Evolutionary conservation across 1,139 yeast species (phyloP), one percentile per base, ranked within the genome.

Genomic region (Arxiozyma slooffiae): DNA sequence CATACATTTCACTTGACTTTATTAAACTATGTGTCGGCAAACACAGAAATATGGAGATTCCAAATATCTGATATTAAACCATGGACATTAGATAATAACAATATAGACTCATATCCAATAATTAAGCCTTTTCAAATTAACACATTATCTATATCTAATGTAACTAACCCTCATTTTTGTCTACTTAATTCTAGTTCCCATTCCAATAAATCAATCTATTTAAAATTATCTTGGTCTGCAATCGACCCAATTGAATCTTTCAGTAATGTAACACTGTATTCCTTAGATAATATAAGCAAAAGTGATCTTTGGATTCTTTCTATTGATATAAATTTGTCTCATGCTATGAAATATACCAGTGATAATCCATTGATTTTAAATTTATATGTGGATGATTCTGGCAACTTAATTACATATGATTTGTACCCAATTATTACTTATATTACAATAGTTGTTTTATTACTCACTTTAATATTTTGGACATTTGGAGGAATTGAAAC

Each of bases 211-310:
- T 40, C 37, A 17, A 30, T 42, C 7, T 42, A 42, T 42, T 18
- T 42, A 7, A 42, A 42, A 34, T 20, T 42, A 16, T 42, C 45
- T 11, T 42, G 45, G 45, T 42, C 45, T 20, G 45, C 45, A 1
- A 42, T 42, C 16, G 45, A 42, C 8, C 45, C 45, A 20, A 21
- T 42, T 11, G 23, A 42, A n/a, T 34, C 24, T 5, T 42, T 42
- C 26, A 18, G 16, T 4, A 20, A 24, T 20, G 20, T 30, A 34
- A 21, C 9, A 11, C 21, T 42, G n/a, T 34, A 42, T 17, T 34
- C 26, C 3, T 18, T 16, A 6, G 36, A 7, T 30, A 30, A 30
- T 30, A 30, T 30, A 11, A n/a, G n/a, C 11, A 14, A 41, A 5
- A 16, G 4, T 20, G 36, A 16, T 18, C 11, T 18, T 16, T 7